Evolutionary conservation across 192 early-diverging fungal species (phyloP).

Genomic region (Entomortierella lignicola): DNA sequence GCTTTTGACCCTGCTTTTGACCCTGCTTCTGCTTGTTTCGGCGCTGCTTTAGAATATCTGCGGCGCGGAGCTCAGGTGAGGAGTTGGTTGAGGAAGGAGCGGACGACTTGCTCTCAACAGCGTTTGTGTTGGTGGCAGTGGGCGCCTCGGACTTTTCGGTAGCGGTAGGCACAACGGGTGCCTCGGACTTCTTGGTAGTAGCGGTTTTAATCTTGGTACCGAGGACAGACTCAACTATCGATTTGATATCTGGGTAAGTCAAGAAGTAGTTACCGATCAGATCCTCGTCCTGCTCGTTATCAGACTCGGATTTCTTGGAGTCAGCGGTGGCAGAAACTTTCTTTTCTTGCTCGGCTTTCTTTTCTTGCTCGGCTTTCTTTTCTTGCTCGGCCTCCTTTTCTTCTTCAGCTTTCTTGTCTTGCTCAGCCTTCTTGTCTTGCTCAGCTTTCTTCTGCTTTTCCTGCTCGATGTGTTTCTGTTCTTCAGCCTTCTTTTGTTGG

Average conservation of each 20-base stretch:
- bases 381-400: neutral
- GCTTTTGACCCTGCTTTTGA: neutral
- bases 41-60: slow-evolving; percentile 37
- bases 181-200: neutral
- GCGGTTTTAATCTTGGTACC: slow-evolving; percentile 22
- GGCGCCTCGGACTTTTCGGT: neutral
- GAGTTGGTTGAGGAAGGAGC: slow-evolving; percentile 32
- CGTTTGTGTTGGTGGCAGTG: neutral
- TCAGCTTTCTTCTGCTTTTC: slow-evolving; percentile 5
- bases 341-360: slow-evolving; percentile 11
- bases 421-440: neutral
- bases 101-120: neutral
- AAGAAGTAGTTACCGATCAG: slow-evolving; percentile 31
- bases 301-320: neutral
- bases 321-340: neutral
- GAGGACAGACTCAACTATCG: slow-evolving; percentile 41
- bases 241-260: slow-evolving; percentile 39
- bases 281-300: slow-evolving; percentile 13
- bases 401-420: slow-evolving; percentile 1
- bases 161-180: neutral
- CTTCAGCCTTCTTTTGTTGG: slow-evolving; percentile 12
- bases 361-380: too few relatives aligned
- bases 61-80: slow-evolving; percentile 37
- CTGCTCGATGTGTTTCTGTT: slow-evolving; percentile 10
- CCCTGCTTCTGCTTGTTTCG: slow-evolving; percentile 13